Conservation (phyloP, 345 rosid genomes). For the Triadica sebifera region DNA sequence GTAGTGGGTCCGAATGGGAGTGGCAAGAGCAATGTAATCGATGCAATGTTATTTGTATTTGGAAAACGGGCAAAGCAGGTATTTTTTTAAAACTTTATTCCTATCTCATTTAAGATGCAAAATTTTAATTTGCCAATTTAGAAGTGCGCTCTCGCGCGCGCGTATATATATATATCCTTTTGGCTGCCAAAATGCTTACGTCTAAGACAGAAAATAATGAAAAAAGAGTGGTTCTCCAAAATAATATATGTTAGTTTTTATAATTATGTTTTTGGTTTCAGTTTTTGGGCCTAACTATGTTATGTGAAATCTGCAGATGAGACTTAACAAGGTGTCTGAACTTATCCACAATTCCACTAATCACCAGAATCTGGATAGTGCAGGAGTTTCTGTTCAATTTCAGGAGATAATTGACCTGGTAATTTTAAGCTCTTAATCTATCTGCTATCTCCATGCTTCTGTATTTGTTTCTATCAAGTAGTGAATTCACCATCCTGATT, state of each 20-base stretch:
- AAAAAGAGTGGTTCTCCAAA: background rate
- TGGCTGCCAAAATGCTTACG: background rate
- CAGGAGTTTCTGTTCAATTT: constrained; percentile 94
- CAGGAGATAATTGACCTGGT: constrained; percentile 95
- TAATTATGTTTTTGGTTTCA: background rate
- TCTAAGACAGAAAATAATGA: too few relatives aligned
- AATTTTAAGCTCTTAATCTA: constrained; percentile 19
- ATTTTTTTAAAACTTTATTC: background rate
- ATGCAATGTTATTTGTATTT: constrained; percentile 95
- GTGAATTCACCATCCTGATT: background rate
- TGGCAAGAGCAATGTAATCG: constrained; percentile 98
- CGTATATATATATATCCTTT: background rate
- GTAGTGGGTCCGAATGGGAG: constrained; percentile 99
- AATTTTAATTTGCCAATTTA: background rate
- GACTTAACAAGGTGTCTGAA: constrained; percentile 97
- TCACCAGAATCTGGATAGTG: constrained; percentile 90
- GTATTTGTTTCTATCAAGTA: constrained; percentile 2
- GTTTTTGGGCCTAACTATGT: background rate
- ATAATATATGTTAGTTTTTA: background rate
- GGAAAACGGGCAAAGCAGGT: constrained; percentile 99
- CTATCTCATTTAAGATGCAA: background rate
- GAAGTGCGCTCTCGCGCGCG: too few relatives aligned
- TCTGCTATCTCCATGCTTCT: background rate
- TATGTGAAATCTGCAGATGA: constrained; percentile 55
- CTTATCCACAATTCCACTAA: constrained; percentile 96